Base-by-base conservation (phyloP, 352 stramenopile genomes). In the Pythium rishiriense region DNA sequence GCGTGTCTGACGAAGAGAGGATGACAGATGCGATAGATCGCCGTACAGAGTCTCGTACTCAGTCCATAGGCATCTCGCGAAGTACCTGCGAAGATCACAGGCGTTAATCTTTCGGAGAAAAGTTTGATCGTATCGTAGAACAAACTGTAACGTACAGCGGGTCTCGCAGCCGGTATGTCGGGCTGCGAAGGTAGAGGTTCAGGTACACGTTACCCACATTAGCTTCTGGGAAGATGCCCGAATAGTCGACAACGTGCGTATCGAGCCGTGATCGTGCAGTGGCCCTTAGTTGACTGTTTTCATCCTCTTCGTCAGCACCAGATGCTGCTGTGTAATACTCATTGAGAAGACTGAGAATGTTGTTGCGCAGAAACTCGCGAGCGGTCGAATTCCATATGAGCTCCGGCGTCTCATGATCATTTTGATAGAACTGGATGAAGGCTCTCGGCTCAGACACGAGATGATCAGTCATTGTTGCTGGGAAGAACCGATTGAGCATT, bases 371-470 rank as follows among this genome's bases (percentile, higher is more conserved):
- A 61, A 97, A 84, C 7, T 78, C 81, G 33, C 94, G 85, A 61
- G 97, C 96, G 4, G 85, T 77, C 21, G 70, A 68, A 53, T 97
- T 96, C 96, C 96, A 99, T 25, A 99, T 93, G 10, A 98, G 79
- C 66, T 98, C 96, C 0, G 96, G 96, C 24, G 82, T 97, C 64
- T 96, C 90, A 63, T 96, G 91, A 50, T 98, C 89, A 41, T 63
- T 69, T 79, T 98, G 75, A 55, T 83, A 80, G 48, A 83, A 94
- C 45, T 77, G 73, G 39, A 87, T 57, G 37, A 84, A 92, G 0
- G 64, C 74, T 14, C 79, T 57, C 8, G 80, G 83, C 19, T 69
- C 72, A 39, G 72, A 72, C 19, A 81, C 78, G 49, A 96, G 74
- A 56, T 81, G 65, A 4, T 83, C 78, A 29, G 87, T 73, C 42